These are phyloP conservation scores for Sindora glabra DNA, from an alignment of 306 rosid species.

Conservation along the genomic window DNA sequence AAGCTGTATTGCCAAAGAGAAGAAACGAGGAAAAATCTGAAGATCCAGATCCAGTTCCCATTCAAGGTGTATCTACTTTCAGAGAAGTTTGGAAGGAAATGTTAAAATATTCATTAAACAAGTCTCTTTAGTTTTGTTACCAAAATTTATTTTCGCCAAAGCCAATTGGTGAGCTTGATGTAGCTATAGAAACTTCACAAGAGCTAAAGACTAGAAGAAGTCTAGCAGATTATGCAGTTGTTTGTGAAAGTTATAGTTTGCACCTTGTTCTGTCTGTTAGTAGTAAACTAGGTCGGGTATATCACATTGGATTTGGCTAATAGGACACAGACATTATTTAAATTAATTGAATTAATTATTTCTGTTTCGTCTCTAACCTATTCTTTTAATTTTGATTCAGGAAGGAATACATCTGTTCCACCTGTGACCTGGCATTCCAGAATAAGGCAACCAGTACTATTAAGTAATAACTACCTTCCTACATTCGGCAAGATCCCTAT, in stretches of 20 bases:
- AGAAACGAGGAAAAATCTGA: conserved; percentile 26
- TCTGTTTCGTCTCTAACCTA: no score
- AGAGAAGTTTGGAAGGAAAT: conserved; percentile 8
- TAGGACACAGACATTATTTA: no score
- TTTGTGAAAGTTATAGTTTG: conserved; percentile 88
- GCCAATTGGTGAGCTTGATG: conserved; percentile 16
- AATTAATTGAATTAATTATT: no score
- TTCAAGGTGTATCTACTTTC: conserved; percentile 8
- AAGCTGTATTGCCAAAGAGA: conserved; percentile 17
- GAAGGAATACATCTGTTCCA: no score
- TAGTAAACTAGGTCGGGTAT: no score
- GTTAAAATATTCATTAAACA: not conserved
- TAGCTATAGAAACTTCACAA: conserved; percentile 72
- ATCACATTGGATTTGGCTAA: no score
- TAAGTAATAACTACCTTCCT: no score
- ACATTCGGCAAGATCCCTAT: no score
- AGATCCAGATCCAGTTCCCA: conserved; percentile 26
- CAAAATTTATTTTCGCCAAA: conserved; percentile 20
- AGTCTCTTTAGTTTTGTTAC: not conserved
- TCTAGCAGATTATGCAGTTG: conserved; percentile 78
- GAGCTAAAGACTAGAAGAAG: conserved; percentile 67
- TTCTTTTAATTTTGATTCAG: no score
- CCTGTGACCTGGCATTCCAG: no score
- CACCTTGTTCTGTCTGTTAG: no score
- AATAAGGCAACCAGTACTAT: no score